These are phyloP conservation scores for Galium porrigens DNA, from an alignment of 305 asterid species.

Conservation along the genomic window DNA sequence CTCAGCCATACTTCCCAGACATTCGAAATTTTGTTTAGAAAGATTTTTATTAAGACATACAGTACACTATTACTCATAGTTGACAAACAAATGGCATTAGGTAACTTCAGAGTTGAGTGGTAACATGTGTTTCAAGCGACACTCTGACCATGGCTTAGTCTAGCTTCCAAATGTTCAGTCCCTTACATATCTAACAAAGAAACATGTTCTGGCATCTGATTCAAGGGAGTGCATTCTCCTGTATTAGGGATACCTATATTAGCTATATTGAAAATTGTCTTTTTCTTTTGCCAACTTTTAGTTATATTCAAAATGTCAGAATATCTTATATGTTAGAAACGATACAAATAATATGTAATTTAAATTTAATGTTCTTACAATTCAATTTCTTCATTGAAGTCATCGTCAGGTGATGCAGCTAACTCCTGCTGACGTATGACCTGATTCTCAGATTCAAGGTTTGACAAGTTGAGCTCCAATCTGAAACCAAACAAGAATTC, in stretches of 20 bases:
- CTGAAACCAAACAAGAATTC: constrained; percentile 32
- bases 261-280: background rate
- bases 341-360: constrained; percentile 6
- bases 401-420: constrained; percentile 64
- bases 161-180: background rate
- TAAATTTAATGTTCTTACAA: constrained; percentile 35
- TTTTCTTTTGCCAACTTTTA: background rate
- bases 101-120: background rate
- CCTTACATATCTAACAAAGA: background rate
- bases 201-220: background rate
- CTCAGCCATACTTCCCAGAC: background rate
- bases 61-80: background rate
- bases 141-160: background rate
- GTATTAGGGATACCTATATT: background rate
- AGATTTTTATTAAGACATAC: background rate
- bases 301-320: background rate
- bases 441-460: constrained; percentile 88
- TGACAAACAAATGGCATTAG: background rate
- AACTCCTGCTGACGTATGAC: constrained; percentile 87
- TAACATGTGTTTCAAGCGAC: background rate
- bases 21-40: background rate
- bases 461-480: constrained; percentile 60
- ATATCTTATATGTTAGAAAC: constrained; percentile 8
- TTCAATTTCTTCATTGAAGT: constrained; percentile 58
- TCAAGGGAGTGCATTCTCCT: background rate